Evolutionary conservation across 768 basidiomycete genomes (phyloP).

Genomic region (Lentinula detonsa): DNA sequence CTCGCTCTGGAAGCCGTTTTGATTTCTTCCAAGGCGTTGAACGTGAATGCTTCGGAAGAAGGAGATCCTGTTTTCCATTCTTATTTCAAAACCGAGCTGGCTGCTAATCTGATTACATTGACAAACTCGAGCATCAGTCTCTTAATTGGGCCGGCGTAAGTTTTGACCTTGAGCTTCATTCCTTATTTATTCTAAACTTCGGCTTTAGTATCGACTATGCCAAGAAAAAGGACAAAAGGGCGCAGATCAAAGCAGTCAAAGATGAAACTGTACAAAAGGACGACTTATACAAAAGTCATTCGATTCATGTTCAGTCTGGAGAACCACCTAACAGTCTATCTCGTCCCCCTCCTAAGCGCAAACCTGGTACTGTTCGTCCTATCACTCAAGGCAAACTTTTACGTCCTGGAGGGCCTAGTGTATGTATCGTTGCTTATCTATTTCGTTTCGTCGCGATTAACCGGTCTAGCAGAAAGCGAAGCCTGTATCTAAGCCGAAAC

Average conservation of each 20-base stretch:
- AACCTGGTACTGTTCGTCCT: slow-evolving; percentile 79
- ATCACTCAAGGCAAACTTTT: slow-evolving; percentile 82
- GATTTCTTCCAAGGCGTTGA: slow-evolving; percentile 51
- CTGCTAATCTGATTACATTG: slow-evolving; percentile 72
- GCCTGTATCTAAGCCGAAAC: slow-evolving; percentile 45
- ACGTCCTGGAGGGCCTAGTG: slow-evolving; percentile 69
- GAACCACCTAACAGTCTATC: slow-evolving; percentile 81
- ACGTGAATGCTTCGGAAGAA: slow-evolving; percentile 77
- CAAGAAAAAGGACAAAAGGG: slow-evolving; percentile 97
- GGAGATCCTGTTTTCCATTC: slow-evolving; percentile 92
- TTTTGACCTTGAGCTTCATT: slow-evolving; percentile 7
- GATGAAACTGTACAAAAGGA: slow-evolving; percentile 78
- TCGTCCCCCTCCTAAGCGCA: slow-evolving; percentile 79
- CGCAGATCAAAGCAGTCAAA: slow-evolving; percentile 80
- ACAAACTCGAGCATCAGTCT: slow-evolving; percentile 75
- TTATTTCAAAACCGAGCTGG: slow-evolving; percentile 93
- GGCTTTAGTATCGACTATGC: slow-evolving; percentile 71
- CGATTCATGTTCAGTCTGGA: slow-evolving; percentile 82
- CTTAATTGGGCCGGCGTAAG: slow-evolving; percentile 73
- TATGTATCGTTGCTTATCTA: background rate
- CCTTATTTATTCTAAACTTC: slow-evolving; percentile 6
- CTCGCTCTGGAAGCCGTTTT: slow-evolving; percentile 3
- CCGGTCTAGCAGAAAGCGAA: slow-evolving; percentile 39
- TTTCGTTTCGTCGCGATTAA: background rate
- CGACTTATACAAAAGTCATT: slow-evolving; percentile 91